phyloP scores from a whole-genome alignment of 306 rosid genomes.

The Quercus ilex region DNA sequence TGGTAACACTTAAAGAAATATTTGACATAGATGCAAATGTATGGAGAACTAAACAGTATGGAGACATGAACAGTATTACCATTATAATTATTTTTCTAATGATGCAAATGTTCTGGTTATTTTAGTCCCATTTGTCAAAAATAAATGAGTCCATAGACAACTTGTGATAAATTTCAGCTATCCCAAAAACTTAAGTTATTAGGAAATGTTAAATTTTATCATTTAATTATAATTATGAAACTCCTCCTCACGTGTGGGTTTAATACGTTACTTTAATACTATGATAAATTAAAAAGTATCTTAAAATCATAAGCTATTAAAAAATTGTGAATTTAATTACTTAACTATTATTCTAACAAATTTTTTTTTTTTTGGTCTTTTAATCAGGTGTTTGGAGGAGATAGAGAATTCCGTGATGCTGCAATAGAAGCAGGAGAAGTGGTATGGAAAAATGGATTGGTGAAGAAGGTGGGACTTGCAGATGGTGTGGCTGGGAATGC shows the following conservation, averaged over 20 bases:
- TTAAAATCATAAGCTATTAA: too few species aligned
- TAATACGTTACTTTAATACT: too few species aligned
- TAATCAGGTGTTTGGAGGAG: slow-evolving; percentile 59
- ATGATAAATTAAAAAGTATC: too few species aligned
- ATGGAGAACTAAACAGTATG: neutral
- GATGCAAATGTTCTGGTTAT: neutral
- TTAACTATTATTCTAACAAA: too few species aligned
- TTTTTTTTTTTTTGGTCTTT: neutral
- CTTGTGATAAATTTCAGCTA: neutral
- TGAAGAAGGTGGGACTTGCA: slow-evolving; percentile 77
- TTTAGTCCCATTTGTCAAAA: neutral
- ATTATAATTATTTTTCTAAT: neutral
- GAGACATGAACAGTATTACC: neutral
- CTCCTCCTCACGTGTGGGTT: too few species aligned
- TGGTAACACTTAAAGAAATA: too few species aligned
- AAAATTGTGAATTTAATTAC: too few species aligned
- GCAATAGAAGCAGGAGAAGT: slow-evolving; percentile 98
- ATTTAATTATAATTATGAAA: too few species aligned
- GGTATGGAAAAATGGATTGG: slow-evolving; percentile 86
- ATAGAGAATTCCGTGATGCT: slow-evolving; percentile 77
- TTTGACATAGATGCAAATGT: too few species aligned
- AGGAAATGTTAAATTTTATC: too few species aligned
- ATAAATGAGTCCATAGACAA: neutral
- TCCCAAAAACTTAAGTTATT: too few species aligned
- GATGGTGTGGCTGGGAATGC: slow-evolving; percentile 89